Conservation (phyloP, 352 stramenopile genomes). For the Phytophthora crassamura region DNA sequence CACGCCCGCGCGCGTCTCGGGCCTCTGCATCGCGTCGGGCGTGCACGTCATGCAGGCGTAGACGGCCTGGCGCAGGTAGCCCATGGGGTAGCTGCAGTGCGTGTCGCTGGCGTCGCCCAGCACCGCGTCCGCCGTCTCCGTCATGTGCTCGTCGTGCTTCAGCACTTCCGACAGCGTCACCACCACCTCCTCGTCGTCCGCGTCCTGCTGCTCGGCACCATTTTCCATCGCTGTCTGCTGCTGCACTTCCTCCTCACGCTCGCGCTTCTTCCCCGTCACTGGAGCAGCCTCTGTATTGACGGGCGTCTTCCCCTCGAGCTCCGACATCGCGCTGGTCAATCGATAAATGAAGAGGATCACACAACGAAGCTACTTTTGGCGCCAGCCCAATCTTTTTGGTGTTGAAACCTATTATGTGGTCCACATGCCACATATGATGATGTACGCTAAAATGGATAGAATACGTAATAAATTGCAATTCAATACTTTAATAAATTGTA, state of each 20-base stretch:
- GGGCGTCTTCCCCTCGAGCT: constrained; percentile 5
- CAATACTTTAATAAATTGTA: neutral
- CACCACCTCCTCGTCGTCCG: constrained; percentile 52
- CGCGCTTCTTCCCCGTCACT: constrained; percentile 26
- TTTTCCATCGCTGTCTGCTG: constrained; percentile 14
- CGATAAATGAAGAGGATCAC: constrained; percentile 11
- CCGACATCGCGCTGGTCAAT: constrained; percentile 1
- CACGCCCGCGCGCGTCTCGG: constrained; percentile 50
- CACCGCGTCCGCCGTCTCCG: constrained; percentile 65
- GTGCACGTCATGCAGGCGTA: constrained; percentile 80
- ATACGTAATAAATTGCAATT: too few species aligned
- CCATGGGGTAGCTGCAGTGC: constrained; percentile 74
- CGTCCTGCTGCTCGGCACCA: too few species aligned
- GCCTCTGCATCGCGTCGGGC: constrained; percentile 41
- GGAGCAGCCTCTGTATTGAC: neutral
- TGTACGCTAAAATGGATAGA: too few species aligned
- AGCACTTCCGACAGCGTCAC: constrained; percentile 73
- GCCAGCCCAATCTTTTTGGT: neutral
- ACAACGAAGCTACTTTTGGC: constrained; percentile 4
- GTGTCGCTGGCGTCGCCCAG: constrained; percentile 64
- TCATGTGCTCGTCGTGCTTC: constrained; percentile 58
- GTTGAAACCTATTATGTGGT: neutral
- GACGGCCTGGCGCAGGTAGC: constrained; percentile 70
- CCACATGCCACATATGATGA: neutral
- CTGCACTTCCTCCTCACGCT: constrained; percentile 14